A percentile compares a stretch with the other conserved stretches of the same genome.
Conservation (phyloP, 2,329 filamentous ascomycete species). For the Colletotrichum sidae region DNA sequence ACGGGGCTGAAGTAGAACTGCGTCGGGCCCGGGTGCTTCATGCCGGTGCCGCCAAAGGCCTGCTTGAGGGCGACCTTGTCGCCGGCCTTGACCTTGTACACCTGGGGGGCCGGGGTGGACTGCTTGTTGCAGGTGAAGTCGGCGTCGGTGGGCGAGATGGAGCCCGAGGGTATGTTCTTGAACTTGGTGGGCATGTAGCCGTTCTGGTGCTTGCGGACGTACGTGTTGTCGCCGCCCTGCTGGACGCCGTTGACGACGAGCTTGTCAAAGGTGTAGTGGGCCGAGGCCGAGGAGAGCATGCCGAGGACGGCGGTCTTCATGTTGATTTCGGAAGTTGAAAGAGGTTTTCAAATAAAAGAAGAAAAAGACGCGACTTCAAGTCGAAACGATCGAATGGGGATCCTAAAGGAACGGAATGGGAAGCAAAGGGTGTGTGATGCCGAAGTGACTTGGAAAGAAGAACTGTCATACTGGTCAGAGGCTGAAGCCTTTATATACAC, state of each 20-base stretch:
- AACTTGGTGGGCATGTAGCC: slow-evolving; percentile 39
- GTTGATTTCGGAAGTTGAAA: slow-evolving; percentile 4
- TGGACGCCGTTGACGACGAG: slow-evolving; percentile 39
- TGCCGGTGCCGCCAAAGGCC: slow-evolving; percentile 35
- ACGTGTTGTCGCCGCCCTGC: slow-evolving; percentile 39
- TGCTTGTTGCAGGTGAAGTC: slow-evolving; percentile 36
- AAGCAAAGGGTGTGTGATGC: slow-evolving; percentile 15
- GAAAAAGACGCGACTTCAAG: slow-evolving; percentile 29
- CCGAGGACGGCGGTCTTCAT: slow-evolving; percentile 31
- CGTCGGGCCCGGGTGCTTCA: slow-evolving; percentile 39
- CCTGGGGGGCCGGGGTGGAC: slow-evolving; percentile 21
- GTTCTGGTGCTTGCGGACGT: slow-evolving; percentile 38
- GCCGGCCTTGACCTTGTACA: slow-evolving; percentile 37
- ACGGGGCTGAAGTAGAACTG: slow-evolving; percentile 39
- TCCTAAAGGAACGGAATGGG: slow-evolving; percentile 7
- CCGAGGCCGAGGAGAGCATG: slow-evolving; percentile 23
- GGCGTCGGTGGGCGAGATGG: slow-evolving; percentile 22
- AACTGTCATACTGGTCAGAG: background rate
- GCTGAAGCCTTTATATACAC: background rate
- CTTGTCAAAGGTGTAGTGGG: slow-evolving; percentile 43
- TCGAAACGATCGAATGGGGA: slow-evolving; percentile 15
- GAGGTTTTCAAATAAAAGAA: slow-evolving; percentile 15
- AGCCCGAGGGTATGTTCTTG: slow-evolving; percentile 31
- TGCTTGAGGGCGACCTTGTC: slow-evolving; percentile 35
- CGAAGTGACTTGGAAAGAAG: background rate